Evolutionary conservation across 2,329 filamentous ascomycete species (phyloP).

Genomic region (Shiraia sp.): DNA sequence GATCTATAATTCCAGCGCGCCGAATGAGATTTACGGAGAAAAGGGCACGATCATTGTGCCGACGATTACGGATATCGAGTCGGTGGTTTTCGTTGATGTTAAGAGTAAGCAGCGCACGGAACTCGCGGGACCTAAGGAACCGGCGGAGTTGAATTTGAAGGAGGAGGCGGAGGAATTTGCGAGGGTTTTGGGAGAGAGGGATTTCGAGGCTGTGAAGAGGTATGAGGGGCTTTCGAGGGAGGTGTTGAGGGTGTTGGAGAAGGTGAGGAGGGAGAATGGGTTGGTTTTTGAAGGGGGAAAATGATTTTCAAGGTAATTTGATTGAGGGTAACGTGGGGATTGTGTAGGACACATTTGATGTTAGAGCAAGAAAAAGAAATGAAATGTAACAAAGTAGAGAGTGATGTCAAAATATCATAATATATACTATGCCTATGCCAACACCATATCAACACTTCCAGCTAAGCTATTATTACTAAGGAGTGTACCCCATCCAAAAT

Average conservation of each 20-base stretch:
- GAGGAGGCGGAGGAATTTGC: constrained; percentile 54
- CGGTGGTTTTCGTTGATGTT: constrained; percentile 48
- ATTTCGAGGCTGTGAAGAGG: constrained; percentile 42
- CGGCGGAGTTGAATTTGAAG: constrained; percentile 48
- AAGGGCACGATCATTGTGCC: constrained; percentile 52
- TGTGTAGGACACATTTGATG: no score
- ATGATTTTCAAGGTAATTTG: no score
- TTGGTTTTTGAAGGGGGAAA: constrained; percentile 44
- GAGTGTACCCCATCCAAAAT: no score
- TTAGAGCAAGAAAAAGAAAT: no score
- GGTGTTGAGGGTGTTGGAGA: constrained; percentile 49
- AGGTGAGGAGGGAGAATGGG: constrained; percentile 50
- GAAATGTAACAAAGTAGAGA: no score
- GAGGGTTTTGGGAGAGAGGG: constrained; percentile 47
- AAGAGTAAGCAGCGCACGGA: constrained; percentile 49
- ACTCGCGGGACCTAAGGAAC: constrained; percentile 44
- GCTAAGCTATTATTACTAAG: no score
- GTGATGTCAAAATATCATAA: no score
- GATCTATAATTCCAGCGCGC: constrained; percentile 49
- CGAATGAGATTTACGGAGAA: constrained; percentile 53
- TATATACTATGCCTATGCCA: no score
- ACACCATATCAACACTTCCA: no score
- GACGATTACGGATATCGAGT: constrained; percentile 51
- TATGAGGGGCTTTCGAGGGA: constrained; percentile 48
- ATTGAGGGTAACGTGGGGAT: no score